phyloP scores from a whole-genome alignment of 495 filamentous ascomycete genomes.

The Xylaria longipes region DNA sequence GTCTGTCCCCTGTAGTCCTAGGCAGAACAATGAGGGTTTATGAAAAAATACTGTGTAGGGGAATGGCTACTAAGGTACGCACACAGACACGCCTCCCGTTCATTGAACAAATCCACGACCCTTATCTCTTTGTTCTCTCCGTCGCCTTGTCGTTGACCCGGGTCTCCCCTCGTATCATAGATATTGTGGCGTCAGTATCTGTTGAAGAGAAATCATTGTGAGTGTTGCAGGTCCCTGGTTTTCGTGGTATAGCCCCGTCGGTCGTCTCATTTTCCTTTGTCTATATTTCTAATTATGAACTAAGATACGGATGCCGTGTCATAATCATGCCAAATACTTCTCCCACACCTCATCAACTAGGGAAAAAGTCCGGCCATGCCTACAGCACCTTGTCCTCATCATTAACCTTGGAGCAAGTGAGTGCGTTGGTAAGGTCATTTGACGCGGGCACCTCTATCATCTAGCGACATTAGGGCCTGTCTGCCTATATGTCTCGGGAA shows the following conservation, averaged over 20 bases:
- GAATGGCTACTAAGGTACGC: not conserved
- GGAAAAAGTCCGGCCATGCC: not conserved
- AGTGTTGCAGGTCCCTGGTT: not conserved
- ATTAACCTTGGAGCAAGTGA: not conserved
- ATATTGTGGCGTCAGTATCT: not conserved
- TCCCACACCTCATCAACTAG: not conserved
- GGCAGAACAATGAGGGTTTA: conserved; percentile 22
- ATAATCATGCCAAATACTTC: conserved; percentile 4
- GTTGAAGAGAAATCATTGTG: not conserved
- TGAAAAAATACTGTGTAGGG: conserved; percentile 2
- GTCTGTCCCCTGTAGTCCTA: conserved; percentile 3
- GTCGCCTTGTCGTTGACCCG: conserved; percentile 7
- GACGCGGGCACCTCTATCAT: not conserved
- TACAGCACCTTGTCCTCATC: not conserved
- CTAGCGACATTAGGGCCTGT: not conserved
- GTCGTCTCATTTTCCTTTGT: conserved; percentile 13
- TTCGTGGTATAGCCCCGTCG: not conserved
- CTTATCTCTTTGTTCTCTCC: conserved; percentile 19
- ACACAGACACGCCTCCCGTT: conserved; percentile 3
- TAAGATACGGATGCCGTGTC: not conserved
- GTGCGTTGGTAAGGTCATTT: not conserved
- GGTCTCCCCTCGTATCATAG: conserved; percentile 3
- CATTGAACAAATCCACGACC: conserved; percentile 2
- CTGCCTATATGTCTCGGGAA: conserved; percentile 27
- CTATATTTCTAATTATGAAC: conserved; percentile 6